Evolutionary conservation across 768 basidiomycete genomes (phyloP).

Genomic region (Suillus plorans): DNA sequence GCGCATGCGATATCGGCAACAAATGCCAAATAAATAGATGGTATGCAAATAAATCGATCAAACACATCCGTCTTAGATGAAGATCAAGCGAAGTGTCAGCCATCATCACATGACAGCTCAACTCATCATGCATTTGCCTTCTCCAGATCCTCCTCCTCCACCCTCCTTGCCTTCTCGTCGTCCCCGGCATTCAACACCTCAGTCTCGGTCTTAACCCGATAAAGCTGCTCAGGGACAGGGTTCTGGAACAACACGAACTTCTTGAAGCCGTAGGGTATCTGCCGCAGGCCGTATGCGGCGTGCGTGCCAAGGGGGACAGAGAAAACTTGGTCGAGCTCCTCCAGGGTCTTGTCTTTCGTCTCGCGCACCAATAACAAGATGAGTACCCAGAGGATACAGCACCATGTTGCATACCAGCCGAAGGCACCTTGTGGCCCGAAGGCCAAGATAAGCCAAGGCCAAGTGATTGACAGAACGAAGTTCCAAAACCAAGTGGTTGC

Average conservation of each 20-base stretch:
- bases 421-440: constrained; percentile 74
- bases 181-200: constrained; percentile 11
- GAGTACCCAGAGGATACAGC: constrained; percentile 51
- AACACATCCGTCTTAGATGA: background rate
- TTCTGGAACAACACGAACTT: constrained; percentile 43
- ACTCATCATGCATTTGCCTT: constrained; percentile 1
- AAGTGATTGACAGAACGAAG: constrained; percentile 66
- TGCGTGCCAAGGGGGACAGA: constrained; percentile 53
- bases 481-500: constrained; percentile 62
- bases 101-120: background rate
- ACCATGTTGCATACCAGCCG: constrained; percentile 70
- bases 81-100: background rate
- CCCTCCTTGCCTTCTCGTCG: constrained; percentile 11
- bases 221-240: constrained; percentile 32
- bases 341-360: constrained; percentile 67
- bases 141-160: constrained; percentile 12
- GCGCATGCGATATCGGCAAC: background rate
- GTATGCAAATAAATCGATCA: background rate
- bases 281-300: constrained; percentile 58
- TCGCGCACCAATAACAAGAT: constrained; percentile 67
- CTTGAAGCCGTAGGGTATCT: constrained; percentile 51
- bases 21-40: background rate
- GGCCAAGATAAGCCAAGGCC: constrained; percentile 62
- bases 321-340: constrained; percentile 55
- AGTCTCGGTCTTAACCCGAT: constrained; percentile 38